Conservation (phyloP, 1,139 yeast species). For the Pichia sp. region DNA sequence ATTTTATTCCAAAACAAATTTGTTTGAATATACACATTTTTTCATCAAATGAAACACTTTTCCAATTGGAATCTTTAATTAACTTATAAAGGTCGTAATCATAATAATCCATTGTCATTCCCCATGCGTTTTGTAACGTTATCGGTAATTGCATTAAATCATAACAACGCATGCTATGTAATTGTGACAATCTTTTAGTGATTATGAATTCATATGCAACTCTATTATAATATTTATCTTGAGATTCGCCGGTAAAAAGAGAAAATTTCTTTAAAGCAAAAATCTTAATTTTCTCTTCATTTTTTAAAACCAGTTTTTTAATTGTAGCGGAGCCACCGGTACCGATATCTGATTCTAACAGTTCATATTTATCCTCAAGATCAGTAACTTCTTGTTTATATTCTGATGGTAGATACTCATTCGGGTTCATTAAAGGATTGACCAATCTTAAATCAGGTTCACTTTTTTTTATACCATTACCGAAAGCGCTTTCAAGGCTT, state of each 20-base stretch:
- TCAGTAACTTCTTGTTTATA: slow-evolving; percentile 23
- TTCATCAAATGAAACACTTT: slow-evolving; percentile 36
- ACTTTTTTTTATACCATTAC: slow-evolving; percentile 21
- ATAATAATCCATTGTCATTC: slow-evolving; percentile 63
- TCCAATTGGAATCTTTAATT: slow-evolving; percentile 44
- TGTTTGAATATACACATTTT: slow-evolving; percentile 60
- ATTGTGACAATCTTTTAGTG: slow-evolving; percentile 44
- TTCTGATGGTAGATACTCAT: slow-evolving; percentile 49
- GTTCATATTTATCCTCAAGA: slow-evolving; percentile 24
- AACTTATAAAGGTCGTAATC: slow-evolving; percentile 47
- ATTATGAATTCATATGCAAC: slow-evolving; percentile 60
- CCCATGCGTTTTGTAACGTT: slow-evolving; percentile 68
- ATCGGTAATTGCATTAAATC: slow-evolving; percentile 55
- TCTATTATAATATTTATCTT: slow-evolving; percentile 52
- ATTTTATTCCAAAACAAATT: slow-evolving; percentile 45
- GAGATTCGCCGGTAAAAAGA: slow-evolving; percentile 54
- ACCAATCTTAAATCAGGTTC: slow-evolving; percentile 36
- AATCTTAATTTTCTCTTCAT: slow-evolving; percentile 25
- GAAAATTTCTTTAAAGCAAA: slow-evolving; percentile 63
- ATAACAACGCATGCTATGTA: slow-evolving; percentile 54
- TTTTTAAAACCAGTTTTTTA: slow-evolving; percentile 16
- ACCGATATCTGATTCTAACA: slow-evolving; percentile 46
- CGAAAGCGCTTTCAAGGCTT: slow-evolving; percentile 13
- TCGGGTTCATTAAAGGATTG: slow-evolving; percentile 61
- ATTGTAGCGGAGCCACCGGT: slow-evolving; percentile 71